These are phyloP conservation scores for Suhomyces guaymorum DNA, from an alignment of 1,139 yeast genomes.

Conservation along the genomic window DNA sequence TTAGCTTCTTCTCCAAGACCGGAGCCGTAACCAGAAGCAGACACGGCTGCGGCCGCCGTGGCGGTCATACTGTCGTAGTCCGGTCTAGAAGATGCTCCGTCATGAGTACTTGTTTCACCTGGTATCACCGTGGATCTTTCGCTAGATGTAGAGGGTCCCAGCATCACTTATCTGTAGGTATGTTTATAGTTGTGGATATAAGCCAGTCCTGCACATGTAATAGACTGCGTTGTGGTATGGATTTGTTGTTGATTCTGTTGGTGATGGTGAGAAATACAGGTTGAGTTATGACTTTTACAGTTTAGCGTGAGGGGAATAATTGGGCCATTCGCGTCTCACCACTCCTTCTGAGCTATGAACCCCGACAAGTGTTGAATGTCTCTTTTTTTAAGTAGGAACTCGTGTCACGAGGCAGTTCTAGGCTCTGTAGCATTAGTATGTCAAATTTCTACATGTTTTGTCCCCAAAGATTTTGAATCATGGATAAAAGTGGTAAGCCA, in stretches of 20 bases:
- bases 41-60: slow-evolving; percentile 25
- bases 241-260: slow-evolving; percentile 12
- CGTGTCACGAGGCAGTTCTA: no score
- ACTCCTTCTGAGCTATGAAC: no score
- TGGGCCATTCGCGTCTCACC: no score
- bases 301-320: no score
- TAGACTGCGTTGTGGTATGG: slow-evolving; percentile 10
- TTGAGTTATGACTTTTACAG: slow-evolving; percentile 1
- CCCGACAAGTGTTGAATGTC: no score
- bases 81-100: slow-evolving; percentile 10
- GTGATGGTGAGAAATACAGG: slow-evolving; percentile 10
- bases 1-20: slow-evolving; percentile 25
- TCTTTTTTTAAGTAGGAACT: no score
- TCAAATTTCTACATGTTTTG: no score
- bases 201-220: slow-evolving; percentile 18
- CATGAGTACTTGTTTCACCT: slow-evolving; percentile 14
- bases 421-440: no score
- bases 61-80: slow-evolving; percentile 20
- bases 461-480: no score
- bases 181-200: slow-evolving; percentile 14
- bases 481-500: no score
- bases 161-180: slow-evolving; percentile 21
- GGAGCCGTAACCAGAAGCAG: slow-evolving; percentile 17
- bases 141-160: slow-evolving; percentile 37
- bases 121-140: slow-evolving; percentile 30